A percentile compares a stretch with the other conserved stretches of the same genome.
Conservation (phyloP, 345 rosid species). For the Aquilaria sinensis region DNA sequence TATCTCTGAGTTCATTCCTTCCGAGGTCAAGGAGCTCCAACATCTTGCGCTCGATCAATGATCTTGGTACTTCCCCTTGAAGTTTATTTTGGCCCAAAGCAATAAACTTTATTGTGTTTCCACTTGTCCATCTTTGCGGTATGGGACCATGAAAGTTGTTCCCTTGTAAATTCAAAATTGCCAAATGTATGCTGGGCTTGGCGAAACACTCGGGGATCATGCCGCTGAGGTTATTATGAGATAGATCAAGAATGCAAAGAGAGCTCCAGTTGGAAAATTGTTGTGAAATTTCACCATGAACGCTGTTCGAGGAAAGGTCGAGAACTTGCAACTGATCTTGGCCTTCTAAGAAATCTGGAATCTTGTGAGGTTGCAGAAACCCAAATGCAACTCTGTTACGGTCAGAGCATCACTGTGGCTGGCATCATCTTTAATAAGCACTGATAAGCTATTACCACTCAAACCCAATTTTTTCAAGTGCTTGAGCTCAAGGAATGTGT, state of each 20-base stretch:
- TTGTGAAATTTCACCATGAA: neutral
- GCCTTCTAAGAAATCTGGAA: neutral
- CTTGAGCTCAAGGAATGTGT: too few relatives aligned
- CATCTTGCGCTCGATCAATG: neutral
- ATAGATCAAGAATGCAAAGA: neutral
- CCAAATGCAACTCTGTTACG: neutral
- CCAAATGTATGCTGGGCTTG: neutral
- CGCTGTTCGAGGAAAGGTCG: neutral
- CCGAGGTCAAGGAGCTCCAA: neutral
- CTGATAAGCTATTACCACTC: neutral
- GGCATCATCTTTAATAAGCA: neutral
- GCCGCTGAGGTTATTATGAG: neutral
- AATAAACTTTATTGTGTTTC: too few relatives aligned
- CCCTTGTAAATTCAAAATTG: neutral
- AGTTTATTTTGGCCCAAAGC: neutral
- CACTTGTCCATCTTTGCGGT: neutral
- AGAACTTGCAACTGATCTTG: neutral
- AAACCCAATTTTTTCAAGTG: neutral
- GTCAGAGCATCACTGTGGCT: neutral
- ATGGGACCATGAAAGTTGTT: neutral
- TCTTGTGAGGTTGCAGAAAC: neutral
- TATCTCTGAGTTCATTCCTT: too few relatives aligned
- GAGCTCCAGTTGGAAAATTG: neutral
- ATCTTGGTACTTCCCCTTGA: neutral
- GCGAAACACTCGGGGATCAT: neutral